These are phyloP conservation scores for Ophiostoma piceae DNA, from an alignment of 2,329 filamentous ascomycete species.

Conservation along the genomic window DNA sequence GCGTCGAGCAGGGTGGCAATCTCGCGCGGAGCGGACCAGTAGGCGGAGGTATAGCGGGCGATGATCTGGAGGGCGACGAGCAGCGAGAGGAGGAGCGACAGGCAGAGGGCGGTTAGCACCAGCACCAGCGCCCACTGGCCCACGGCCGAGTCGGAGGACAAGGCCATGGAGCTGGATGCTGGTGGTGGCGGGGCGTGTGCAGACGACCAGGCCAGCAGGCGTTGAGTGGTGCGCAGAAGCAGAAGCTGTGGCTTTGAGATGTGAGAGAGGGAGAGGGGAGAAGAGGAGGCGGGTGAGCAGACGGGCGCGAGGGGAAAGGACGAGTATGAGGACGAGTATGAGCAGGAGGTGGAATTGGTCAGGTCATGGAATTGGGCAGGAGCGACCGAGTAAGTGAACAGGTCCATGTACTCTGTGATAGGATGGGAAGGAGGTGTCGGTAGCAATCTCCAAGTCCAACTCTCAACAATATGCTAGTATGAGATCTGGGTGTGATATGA, in stretches of 20 bases:
- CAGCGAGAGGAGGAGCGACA: slow-evolving; percentile 52
- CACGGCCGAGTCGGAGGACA: slow-evolving; percentile 49
- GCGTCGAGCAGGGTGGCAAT: slow-evolving; percentile 54
- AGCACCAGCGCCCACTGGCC: slow-evolving; percentile 55
- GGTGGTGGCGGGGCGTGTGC: slow-evolving; percentile 4
- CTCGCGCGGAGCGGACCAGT: slow-evolving; percentile 54
- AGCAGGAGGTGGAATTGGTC: slow-evolving; percentile 14
- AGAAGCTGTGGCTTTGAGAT: slow-evolving; percentile 3
- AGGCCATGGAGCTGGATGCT: slow-evolving; percentile 31
- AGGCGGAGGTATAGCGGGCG: slow-evolving; percentile 51
- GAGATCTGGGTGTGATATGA: background rate
- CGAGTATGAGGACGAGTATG: background rate
- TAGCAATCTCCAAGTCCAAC: background rate
- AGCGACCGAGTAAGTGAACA: slow-evolving; percentile 1
- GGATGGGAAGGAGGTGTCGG: background rate
- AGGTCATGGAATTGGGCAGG: background rate
- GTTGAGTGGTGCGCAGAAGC: background rate
- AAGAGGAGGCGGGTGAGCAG: slow-evolving; percentile 9
- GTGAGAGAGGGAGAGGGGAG: background rate
- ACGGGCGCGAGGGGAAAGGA: background rate
- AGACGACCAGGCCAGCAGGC: background rate
- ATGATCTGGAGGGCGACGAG: slow-evolving; percentile 50
- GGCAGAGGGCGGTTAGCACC: slow-evolving; percentile 52
- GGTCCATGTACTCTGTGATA: slow-evolving; percentile 15
- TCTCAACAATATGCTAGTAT: background rate